A percentile compares a stretch with the other conserved stretches of the same genome.
Evolutionary conservation across 257 asterid genomes (phyloP).

Genomic region (Craterostigma plantagineum): DNA sequence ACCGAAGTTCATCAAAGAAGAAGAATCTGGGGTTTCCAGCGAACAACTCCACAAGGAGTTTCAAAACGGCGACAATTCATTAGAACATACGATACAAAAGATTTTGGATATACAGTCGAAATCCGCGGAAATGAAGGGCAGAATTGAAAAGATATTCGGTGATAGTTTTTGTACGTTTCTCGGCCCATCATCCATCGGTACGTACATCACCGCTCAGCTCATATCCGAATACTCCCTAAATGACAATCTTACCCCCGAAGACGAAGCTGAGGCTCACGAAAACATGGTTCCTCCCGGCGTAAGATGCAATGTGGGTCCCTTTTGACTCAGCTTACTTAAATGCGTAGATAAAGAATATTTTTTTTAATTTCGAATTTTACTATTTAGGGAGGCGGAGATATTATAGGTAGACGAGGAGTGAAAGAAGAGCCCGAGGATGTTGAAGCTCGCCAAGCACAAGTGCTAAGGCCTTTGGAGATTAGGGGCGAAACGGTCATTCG

Average conservation of each 20-base stretch:
- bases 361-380: no score
- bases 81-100: constrained; percentile 26
- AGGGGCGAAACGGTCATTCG: no score
- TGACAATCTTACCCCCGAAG: constrained; percentile 18
- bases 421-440: no score
- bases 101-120: constrained; percentile 28
- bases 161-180: constrained; percentile 14
- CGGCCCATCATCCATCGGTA: constrained; percentile 17
- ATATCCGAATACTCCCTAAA: constrained; percentile 20
- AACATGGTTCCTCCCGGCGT: no score
- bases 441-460: no score
- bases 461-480: no score
- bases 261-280: constrained; percentile 23
- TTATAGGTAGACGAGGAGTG: no score
- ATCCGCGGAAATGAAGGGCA: constrained; percentile 26
- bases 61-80: constrained; percentile 19
- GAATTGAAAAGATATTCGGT: constrained; percentile 19
- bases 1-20: constrained; percentile 16
- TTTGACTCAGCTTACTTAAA: no score
- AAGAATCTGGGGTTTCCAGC: constrained; percentile 21
- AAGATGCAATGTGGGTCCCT: no score
- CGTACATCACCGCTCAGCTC: constrained; percentile 34
- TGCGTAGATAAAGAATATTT: no score
- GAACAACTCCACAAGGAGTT: constrained; percentile 18
- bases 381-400: no score